phyloP scores from a whole-genome alignment of 768 basidiomycete species.

The Cyclocybe cylindracea region DNA sequence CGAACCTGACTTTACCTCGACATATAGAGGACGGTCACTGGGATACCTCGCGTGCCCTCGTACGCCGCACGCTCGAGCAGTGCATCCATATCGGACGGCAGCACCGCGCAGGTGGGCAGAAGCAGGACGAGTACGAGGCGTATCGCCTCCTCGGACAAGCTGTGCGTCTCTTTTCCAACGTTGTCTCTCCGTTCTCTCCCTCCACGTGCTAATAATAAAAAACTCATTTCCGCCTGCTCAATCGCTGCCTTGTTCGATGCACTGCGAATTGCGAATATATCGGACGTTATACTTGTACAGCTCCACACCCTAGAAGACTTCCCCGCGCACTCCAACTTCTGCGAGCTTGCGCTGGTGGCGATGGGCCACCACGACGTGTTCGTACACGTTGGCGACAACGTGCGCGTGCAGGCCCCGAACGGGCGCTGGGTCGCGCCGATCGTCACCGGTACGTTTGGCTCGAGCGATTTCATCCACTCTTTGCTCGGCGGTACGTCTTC shows the following conservation, averaged over 20 bases:
- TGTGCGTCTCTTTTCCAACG: conserved; percentile 37
- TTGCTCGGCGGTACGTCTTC: conserved; percentile 62
- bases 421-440: conserved; percentile 79
- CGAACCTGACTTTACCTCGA: background rate
- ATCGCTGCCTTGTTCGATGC: too few species aligned
- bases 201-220: background rate
- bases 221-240: too few species aligned
- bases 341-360: conserved; percentile 75
- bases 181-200: background rate
- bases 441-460: conserved; percentile 83
- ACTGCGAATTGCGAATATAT: too few species aligned
- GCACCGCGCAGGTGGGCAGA: conserved; percentile 56
- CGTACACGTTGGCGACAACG: conserved; percentile 82
- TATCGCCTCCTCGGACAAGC: conserved; percentile 78
- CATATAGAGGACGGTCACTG: conserved; percentile 65
- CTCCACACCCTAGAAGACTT: conserved; percentile 87
- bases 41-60: conserved; percentile 85
- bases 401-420: conserved; percentile 71
- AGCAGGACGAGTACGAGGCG: conserved; percentile 74
- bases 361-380: conserved; percentile 82
- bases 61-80: conserved; percentile 68
- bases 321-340: conserved; percentile 88
- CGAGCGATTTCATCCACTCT: conserved; percentile 78
- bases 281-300: conserved; percentile 28
- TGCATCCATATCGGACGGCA: conserved; percentile 81